These are phyloP conservation scores for Linum tenue DNA, from an alignment of 345 rosid genomes.

Conservation along the genomic window DNA sequence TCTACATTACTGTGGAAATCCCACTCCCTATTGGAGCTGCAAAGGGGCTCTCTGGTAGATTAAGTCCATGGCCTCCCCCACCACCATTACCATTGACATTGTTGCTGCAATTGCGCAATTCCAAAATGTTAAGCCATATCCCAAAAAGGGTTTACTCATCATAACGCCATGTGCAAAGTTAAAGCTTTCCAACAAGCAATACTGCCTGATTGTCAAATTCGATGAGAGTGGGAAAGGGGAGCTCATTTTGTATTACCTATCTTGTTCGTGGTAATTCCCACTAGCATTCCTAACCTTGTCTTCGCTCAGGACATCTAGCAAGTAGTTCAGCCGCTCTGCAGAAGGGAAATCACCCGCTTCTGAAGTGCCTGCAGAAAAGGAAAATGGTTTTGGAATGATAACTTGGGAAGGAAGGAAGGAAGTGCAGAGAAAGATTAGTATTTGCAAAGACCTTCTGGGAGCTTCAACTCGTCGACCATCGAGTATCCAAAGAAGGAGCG, in stretches of 20 bases:
- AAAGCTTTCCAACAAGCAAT: too few relatives aligned
- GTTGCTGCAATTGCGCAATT: slow-evolving; percentile 19
- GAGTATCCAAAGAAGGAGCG: slow-evolving; percentile 44
- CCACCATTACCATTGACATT: too few relatives aligned
- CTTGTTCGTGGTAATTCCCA: slow-evolving; percentile 44
- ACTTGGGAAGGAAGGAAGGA: too few relatives aligned
- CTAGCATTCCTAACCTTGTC: slow-evolving; percentile 34
- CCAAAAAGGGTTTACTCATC: background rate
- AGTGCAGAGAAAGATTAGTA: too few relatives aligned
- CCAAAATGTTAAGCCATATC: background rate
- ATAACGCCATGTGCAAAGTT: background rate
- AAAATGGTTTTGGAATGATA: background rate
- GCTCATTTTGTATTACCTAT: slow-evolving; percentile 34
- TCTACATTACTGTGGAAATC: slow-evolving; percentile 65
- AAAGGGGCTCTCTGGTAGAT: slow-evolving; percentile 92
- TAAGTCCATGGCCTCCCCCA: slow-evolving; percentile 31
- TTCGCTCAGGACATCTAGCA: slow-evolving; percentile 48
- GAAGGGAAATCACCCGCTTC: slow-evolving; percentile 39
- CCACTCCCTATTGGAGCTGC: slow-evolving; percentile 47
- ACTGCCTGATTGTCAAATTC: too few relatives aligned
- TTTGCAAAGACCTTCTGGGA: slow-evolving; percentile 38
- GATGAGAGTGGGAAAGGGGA: background rate
- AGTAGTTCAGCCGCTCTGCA: slow-evolving; percentile 38
- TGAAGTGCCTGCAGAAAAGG: slow-evolving; percentile 3
- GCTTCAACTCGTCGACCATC: slow-evolving; percentile 32